Evolutionary conservation across 805 yeast species (phyloP).

Genomic region (Spathaspora gorwiae): DNA sequence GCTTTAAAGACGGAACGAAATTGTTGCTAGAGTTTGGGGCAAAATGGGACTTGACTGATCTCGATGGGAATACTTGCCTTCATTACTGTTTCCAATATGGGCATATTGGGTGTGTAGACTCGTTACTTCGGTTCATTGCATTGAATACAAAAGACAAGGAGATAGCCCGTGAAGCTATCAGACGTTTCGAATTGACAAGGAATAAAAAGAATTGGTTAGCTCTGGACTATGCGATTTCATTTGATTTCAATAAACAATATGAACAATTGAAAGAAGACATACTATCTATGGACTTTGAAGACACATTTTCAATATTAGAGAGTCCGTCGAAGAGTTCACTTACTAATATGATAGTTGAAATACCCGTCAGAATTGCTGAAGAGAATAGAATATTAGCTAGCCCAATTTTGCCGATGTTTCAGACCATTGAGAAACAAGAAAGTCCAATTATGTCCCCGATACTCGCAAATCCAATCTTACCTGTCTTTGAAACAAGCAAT

Average conservation of each 20-base stretch:
- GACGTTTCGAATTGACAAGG: constrained; percentile 16
- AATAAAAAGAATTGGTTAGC: constrained; percentile 33
- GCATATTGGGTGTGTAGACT: constrained; percentile 26
- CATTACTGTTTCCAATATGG: constrained; percentile 39
- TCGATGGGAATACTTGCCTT: constrained; percentile 32
- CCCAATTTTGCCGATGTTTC: constrained; percentile 28
- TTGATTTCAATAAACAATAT: constrained; percentile 23
- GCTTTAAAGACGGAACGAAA: constrained; percentile 35
- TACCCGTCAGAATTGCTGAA: neutral
- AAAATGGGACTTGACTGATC: constrained; percentile 24
- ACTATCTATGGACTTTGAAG: constrained; percentile 9
- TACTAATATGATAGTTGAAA: constrained; percentile 1
- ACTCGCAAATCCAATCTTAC: no score
- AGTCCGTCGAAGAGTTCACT: constrained; percentile 6
- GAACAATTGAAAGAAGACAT: constrained; percentile 18
- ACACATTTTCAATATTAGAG: constrained; percentile 5
- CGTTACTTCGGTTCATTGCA: constrained; percentile 14
- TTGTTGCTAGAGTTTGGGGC: constrained; percentile 40
- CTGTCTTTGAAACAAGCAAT: neutral
- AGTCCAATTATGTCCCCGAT: neutral
- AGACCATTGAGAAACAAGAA: constrained; percentile 6
- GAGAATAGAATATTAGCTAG: constrained; percentile 25
- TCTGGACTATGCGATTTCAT: constrained; percentile 26
- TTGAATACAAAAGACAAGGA: constrained; percentile 8
- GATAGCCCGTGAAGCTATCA: constrained; percentile 11